Evolutionary conservation across 2,329 filamentous ascomycete species (phyloP).

Genomic region (Lachnellula suecica): DNA sequence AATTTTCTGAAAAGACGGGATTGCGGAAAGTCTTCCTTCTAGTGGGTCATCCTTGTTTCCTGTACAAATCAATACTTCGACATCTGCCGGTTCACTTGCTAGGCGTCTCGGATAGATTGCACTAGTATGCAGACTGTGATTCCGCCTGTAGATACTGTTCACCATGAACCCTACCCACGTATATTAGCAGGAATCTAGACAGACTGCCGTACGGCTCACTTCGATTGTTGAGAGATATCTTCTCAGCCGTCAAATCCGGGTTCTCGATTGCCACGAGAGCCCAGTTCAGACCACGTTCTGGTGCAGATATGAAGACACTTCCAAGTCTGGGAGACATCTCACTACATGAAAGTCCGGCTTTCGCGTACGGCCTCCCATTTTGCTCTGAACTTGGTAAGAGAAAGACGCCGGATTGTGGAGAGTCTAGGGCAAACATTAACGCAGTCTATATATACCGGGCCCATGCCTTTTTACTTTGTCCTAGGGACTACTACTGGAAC

Average conservation of each 20-base stretch:
- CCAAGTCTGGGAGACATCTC: background rate
- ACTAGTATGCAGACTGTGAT: background rate
- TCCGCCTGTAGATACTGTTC: background rate
- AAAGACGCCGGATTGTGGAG: background rate
- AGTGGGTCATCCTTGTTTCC: conserved; percentile 10
- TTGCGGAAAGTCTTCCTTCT: conserved; percentile 7
- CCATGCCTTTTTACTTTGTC: too few relatives aligned
- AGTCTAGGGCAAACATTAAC: too few relatives aligned
- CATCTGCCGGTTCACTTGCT: conserved; percentile 4
- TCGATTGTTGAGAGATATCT: background rate
- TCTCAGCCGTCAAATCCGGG: background rate
- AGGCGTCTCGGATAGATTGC: conserved; percentile 8
- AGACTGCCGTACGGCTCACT: background rate
- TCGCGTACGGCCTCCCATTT: background rate
- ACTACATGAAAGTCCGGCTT: background rate
- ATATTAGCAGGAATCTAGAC: background rate
- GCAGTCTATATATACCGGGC: too few relatives aligned
- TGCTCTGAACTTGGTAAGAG: background rate
- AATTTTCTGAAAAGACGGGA: conserved; percentile 7
- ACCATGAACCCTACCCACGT: background rate
- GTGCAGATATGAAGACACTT: conserved; percentile 8
- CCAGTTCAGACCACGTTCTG: conserved; percentile 8
- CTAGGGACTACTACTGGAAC: too few relatives aligned
- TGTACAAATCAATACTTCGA: conserved; percentile 13
- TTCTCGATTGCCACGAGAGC: conserved; percentile 12